Evolutionary conservation across 2,329 filamentous ascomycete species (phyloP).

Genomic region (Monilinia fructigena): DNA sequence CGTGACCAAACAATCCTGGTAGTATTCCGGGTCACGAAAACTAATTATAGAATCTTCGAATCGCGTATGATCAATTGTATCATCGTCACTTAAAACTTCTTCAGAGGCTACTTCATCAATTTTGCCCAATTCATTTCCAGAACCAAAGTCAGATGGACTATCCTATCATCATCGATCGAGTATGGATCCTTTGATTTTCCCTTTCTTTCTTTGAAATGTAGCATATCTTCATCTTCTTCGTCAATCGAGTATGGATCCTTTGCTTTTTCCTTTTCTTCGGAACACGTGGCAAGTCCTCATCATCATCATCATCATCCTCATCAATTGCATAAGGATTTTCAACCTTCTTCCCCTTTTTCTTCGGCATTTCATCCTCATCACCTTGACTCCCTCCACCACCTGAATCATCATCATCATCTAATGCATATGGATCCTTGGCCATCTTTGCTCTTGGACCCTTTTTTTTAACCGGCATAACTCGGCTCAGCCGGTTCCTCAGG

Average conservation of each 20-base stretch:
- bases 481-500: constrained; percentile 21
- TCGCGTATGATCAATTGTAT: constrained; percentile 1
- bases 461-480: constrained; percentile 17
- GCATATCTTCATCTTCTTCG: constrained; percentile 3
- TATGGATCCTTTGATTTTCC: neutral
- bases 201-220: constrained; percentile 4
- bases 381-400: neutral
- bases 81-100: constrained; percentile 18
- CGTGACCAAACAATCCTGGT: constrained; percentile 33
- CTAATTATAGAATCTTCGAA: constrained; percentile 24
- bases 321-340: constrained; percentile 14
- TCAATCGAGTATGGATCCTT: constrained; percentile 16
- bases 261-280: constrained; percentile 15
- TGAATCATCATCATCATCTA: constrained; percentile 18
- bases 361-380: neutral
- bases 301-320: constrained; percentile 19
- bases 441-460: constrained; percentile 12
- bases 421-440: constrained; percentile 17
- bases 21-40: constrained; percentile 36
- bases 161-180: constrained; percentile 12
- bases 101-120: constrained; percentile 17
- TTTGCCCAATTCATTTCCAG: neutral
- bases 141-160: constrained; percentile 16
- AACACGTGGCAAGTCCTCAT: neutral
- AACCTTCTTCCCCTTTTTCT: constrained; percentile 13